Evolutionary conservation across 176 grass and related monocot genomes (phyloP), one percentile per base, ranked within the genome.

Genomic region (Cenchrus americanus): DNA sequence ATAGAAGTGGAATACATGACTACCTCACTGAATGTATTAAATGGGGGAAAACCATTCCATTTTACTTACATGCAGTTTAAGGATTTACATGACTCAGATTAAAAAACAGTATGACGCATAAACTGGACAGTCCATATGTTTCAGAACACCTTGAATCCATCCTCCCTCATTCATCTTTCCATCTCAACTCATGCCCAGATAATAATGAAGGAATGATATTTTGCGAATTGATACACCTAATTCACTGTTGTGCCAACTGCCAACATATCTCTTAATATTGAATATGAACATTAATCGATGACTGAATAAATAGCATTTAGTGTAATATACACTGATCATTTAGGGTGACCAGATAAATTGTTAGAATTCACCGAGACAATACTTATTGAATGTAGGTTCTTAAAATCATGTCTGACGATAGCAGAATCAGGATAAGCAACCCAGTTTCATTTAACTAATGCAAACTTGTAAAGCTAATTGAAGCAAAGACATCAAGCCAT

Each of bases 41-140:
- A 69, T 10, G 44, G 24, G 11, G 19, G 50, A 77, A 80, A 63
- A 73, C 5, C 17, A n/a, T 65, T 84, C 62, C 1, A 7, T 41
- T 79, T 67, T 18, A 73, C 26, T 79, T 69, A 18, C 8, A 80
- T 57, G 55, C 5, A 23, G 0, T 71, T 73, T 78, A 63, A 77
- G 14, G 23, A 71, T 76, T 26, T 79, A n/a, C n/a, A 72, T 0
- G 21, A 63, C 43, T 70, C 53, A 27, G 9, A 30, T 42, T 65
- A 43, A 22, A 86, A 52, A 66, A 27, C 10, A 52, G 18, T 14
- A 50, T 52, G 32, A 71, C 8, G 14, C 59, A 62, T 19, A 51
- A 87, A 76, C 58, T 18, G 9, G n/a, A 55, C 5, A 70, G 6
- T 84, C 19, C 3, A 34, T 63, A 34, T 72, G 74, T 68, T 69